Base-by-base conservation (phyloP, 345 rosid genomes). In the Combretum micranthum region DNA sequence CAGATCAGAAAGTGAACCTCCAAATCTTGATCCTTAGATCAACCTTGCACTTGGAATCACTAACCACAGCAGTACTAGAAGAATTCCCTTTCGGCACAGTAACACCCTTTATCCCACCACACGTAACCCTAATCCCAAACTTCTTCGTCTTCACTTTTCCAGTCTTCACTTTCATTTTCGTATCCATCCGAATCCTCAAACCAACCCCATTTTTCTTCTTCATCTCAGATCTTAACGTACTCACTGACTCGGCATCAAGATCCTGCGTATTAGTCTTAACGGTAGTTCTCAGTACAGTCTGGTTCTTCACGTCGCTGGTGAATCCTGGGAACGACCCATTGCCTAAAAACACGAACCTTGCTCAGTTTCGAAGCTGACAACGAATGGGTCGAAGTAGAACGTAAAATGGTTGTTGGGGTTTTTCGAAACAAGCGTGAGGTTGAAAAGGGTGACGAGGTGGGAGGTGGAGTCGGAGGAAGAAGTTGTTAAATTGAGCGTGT, bases 11-110 rank as follows among this genome's bases (percentile, higher is more conserved):
- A 17, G 84, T 87, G 83, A 78, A 90, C 66, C 78, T 87, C 99
- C 99, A 93, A 77, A 93, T 75, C 88, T 85, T 93, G 62, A 93
- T 49, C 45, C 92, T 74, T 3, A 90, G 85, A 79, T 93, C 95
- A 49, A 80, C 96, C 80, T 77, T 77, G 68, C 99, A 93, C 67
- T 81, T 72, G 2, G 92, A 52, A 9, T 69, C 74, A 44, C 69
- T 50, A 1, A 80, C 67, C 0, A 66, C 64, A 0, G 96, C 99
- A 57, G 81, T 72, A 15, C 79, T 43, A 21, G 90, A 88, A 0
- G 82, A 46, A 77, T 90, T 87, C 32, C 94, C 87, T 76, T 74
- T 85, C 0, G 99, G 99, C 7, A 78, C 26, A 6, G 76, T 43
- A 0, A 55, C 61, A 9, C 86, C 97, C 74, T 71, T 77, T 50